Percentiles rank a stretch among this genome's conserved stretches.
phyloP scores from a whole-genome alignment of 192 early-diverging fungal genomes.

The Gonapodya sp. region DNA sequence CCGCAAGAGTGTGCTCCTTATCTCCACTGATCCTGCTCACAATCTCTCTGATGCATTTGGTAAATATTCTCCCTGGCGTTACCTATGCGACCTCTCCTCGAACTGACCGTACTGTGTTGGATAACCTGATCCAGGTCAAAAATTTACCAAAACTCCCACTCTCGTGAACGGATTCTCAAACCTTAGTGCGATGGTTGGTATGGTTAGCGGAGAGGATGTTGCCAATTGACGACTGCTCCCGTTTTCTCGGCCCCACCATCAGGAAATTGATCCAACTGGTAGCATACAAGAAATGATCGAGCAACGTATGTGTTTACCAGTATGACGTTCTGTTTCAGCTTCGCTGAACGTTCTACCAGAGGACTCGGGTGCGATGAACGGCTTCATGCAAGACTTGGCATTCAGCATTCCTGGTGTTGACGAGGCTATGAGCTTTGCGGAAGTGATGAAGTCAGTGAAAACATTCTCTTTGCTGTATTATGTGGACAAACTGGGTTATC shows the following conservation, averaged over 20 bases:
- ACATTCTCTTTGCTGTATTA: background rate
- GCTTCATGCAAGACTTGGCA: conserved; percentile 93
- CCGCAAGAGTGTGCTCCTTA: conserved; percentile 88
- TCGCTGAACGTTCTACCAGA: conserved; percentile 24
- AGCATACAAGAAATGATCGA: conserved; percentile 99
- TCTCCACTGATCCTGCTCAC: conserved; percentile 99
- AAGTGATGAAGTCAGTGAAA: conserved; percentile 89
- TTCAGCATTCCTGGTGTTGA: conserved; percentile 99
- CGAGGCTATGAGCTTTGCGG: conserved; percentile 99
- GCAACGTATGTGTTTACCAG: conserved; percentile 67
- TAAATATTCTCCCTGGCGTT: no score
- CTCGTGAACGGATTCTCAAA: conserved; percentile 91
- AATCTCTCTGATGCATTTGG: conserved; percentile 67
- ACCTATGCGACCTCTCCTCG: no score
- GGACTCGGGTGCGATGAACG: conserved; percentile 67
- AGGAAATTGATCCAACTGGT: conserved; percentile 98
- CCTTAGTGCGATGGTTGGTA: conserved; percentile 86
- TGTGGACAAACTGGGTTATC: no score
- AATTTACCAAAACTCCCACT: conserved; percentile 93
- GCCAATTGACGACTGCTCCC: conserved; percentile 8
- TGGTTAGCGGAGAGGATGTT: no score
- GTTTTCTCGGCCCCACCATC: background rate
- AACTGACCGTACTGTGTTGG: no score
- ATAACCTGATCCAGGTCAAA: conserved; percentile 99
- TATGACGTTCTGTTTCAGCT: background rate